phyloP scores from a whole-genome alignment of 371 early-diverging fungal species.

The Circinella minor region DNA sequence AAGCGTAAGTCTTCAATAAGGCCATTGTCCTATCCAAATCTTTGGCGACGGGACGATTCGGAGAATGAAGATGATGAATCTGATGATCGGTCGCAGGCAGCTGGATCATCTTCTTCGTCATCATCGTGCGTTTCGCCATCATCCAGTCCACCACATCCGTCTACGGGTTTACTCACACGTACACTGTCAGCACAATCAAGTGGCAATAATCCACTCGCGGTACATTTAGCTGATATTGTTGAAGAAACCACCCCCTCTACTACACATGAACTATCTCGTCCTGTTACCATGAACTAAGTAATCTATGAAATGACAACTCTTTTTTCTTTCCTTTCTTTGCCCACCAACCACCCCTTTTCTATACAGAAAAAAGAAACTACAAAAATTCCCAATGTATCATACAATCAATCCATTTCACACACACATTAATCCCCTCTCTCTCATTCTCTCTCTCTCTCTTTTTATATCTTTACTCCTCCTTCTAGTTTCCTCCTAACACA shows the following conservation, averaged over 20 bases:
- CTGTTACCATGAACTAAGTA: neutral
- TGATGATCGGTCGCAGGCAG: constrained; percentile 11
- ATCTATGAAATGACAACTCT: neutral
- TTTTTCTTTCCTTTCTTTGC: neutral
- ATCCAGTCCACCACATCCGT: constrained; percentile 17
- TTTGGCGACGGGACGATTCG: constrained; percentile 19
- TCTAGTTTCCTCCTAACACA: neutral
- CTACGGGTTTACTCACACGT: constrained; percentile 4
- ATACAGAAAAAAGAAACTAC: neutral
- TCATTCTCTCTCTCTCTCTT: constrained; percentile 1
- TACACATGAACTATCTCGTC: neutral
- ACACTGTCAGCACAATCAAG: constrained; percentile 11
- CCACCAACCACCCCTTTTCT: neutral
- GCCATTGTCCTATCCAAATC: constrained; percentile 36
- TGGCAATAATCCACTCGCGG: neutral
- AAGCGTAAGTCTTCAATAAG: constrained; percentile 12
- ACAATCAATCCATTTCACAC: neutral
- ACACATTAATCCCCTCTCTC: constrained; percentile 3
- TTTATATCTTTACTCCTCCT: neutral
- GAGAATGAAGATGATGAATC: constrained; percentile 17
- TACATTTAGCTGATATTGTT: constrained; percentile 7
- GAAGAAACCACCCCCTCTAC: neutral
- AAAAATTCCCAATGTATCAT: neutral
- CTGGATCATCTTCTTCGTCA: constrained; percentile 17
- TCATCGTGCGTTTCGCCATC: constrained; percentile 19